Conservation (phyloP, 768 basidiomycete species). For the Leccinum obscurum region DNA sequence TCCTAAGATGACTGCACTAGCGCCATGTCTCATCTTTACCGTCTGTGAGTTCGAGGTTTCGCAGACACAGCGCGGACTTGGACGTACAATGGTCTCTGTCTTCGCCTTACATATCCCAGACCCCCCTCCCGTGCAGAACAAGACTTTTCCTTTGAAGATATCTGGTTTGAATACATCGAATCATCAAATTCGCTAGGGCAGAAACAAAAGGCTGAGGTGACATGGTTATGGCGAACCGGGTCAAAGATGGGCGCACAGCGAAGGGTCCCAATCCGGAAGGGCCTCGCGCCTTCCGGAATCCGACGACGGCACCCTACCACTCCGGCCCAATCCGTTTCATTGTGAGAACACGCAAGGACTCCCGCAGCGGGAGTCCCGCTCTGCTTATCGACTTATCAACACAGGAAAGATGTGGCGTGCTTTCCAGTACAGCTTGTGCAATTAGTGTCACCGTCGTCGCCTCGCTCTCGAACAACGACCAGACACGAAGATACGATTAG, state of each 20-base stretch:
- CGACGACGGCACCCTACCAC: too few species aligned
- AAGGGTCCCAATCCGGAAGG: too few species aligned
- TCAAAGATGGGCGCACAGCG: too few species aligned
- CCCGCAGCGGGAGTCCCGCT: neutral
- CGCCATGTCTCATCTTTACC: slow-evolving; percentile 78
- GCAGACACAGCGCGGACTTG: neutral
- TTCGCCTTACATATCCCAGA: slow-evolving; percentile 92
- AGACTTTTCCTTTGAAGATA: slow-evolving; percentile 83
- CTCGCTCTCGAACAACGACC: neutral
- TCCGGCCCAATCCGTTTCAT: neutral
- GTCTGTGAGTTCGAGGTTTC: slow-evolving; percentile 9
- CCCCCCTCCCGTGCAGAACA: slow-evolving; percentile 89
- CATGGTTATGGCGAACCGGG: slow-evolving; percentile 26
- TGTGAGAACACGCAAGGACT: neutral
- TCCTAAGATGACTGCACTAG: slow-evolving; percentile 78
- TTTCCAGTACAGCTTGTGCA: neutral
- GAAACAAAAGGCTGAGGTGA: slow-evolving; percentile 41
- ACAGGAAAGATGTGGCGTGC: neutral
- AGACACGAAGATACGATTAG: slow-evolving; percentile 13
- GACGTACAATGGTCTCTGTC: slow-evolving; percentile 76
- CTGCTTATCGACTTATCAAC: neutral
- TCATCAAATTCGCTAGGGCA: slow-evolving; percentile 50
- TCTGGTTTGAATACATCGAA: slow-evolving; percentile 67
- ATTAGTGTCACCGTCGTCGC: neutral
- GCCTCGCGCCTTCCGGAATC: too few species aligned